Evolutionary conservation across 2,329 filamentous ascomycete genomes (phyloP).

Genomic region (Aspergillus sp.): DNA sequence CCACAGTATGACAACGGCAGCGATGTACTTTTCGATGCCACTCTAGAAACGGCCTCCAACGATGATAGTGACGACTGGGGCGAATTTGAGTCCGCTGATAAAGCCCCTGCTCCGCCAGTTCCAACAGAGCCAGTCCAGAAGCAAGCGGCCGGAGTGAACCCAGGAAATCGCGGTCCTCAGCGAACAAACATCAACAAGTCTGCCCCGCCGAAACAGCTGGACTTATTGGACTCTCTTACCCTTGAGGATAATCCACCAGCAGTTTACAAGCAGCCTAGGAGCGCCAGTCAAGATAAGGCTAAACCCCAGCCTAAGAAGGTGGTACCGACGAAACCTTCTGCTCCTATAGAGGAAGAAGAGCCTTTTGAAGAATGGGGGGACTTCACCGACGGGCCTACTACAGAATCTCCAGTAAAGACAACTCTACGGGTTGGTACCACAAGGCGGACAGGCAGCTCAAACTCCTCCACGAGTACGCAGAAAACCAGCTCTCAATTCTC

Average conservation of each 20-base stretch:
- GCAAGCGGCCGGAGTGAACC: not conserved
- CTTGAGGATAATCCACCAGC: conserved; percentile 23
- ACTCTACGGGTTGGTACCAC: not conserved
- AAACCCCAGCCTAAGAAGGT: conserved; percentile 16
- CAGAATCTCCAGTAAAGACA: not conserved
- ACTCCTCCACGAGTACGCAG: not conserved
- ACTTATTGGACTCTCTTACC: conserved; percentile 31
- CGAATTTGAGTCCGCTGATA: conserved; percentile 43
- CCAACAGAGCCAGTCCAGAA: conserved; percentile 1
- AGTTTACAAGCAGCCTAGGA: not conserved
- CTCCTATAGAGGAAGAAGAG: conserved; percentile 17
- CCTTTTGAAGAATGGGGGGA: conserved; percentile 50
- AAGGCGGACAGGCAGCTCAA: conserved; percentile 2
- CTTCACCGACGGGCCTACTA: conserved; percentile 45
- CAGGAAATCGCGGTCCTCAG: not conserved
- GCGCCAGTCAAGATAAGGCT: conserved; percentile 2
- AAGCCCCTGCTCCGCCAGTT: conserved; percentile 10
- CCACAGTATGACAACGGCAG: conserved; percentile 26
- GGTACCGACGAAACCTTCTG: conserved; percentile 7
- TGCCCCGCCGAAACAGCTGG: conserved; percentile 14
- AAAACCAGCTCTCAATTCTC: conserved; percentile 1
- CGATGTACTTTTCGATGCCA: conserved; percentile 66
- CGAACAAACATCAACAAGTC: not conserved
- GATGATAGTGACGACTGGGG: conserved; percentile 46
- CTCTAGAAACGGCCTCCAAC: conserved; percentile 26